phyloP scores from a whole-genome alignment of 495 filamentous ascomycete species.

The Aspergillus olivimuriae region DNA sequence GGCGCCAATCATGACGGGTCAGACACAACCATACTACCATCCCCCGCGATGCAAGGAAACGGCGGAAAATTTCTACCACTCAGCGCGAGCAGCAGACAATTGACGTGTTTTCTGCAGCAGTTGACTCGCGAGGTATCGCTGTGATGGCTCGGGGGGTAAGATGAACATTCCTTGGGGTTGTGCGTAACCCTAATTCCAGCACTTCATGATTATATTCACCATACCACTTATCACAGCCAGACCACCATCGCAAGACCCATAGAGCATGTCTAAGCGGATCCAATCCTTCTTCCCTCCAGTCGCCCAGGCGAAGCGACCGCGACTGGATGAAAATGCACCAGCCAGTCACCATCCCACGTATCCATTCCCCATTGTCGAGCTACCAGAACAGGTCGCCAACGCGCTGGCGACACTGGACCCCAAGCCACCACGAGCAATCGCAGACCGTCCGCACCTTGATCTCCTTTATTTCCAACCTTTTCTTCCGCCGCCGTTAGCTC shows the following conservation, averaged over 20 bases:
- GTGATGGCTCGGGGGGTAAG: too few relatives aligned
- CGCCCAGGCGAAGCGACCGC: slow-evolving; percentile 3
- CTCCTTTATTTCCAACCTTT: slow-evolving; percentile 64
- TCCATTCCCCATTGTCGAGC: slow-evolving; percentile 53
- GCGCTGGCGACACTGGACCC: slow-evolving; percentile 23
- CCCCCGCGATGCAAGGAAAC: too few relatives aligned
- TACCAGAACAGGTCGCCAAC: slow-evolving; percentile 39
- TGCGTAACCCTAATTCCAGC: too few relatives aligned
- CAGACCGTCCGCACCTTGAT: slow-evolving; percentile 58
- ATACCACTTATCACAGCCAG: background rate
- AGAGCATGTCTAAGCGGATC: slow-evolving; percentile 3
- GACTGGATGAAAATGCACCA: background rate
- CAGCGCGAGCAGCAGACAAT: too few relatives aligned
- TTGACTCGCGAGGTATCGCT: too few relatives aligned
- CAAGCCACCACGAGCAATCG: slow-evolving; percentile 29
- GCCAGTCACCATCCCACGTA: slow-evolving; percentile 47
- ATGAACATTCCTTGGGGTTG: too few relatives aligned
- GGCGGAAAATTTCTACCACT: too few relatives aligned
- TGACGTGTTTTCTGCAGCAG: too few relatives aligned
- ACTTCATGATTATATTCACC: too few relatives aligned
- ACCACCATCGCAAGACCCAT: background rate
- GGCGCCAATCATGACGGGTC: too few relatives aligned
- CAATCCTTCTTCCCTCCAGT: slow-evolving; percentile 2
- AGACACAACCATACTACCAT: too few relatives aligned
- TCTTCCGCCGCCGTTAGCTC: slow-evolving; percentile 42